Evolutionary conservation across 2,329 filamentous ascomycete species (phyloP).

Genomic region (Neospermospora avenae): DNA sequence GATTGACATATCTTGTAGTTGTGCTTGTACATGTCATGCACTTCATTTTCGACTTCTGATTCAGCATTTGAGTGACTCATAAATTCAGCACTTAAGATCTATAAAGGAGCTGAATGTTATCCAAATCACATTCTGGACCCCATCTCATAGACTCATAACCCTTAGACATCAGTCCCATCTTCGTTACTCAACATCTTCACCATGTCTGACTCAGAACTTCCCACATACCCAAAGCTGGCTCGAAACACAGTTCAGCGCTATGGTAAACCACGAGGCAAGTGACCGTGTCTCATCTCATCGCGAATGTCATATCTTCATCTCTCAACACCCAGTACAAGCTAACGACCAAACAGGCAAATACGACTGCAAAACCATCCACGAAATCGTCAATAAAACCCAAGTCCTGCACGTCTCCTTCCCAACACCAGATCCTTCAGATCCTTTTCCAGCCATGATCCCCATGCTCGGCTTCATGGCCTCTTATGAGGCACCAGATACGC

Average conservation of each 20-base stretch:
- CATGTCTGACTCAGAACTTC: slow-evolving; percentile 14
- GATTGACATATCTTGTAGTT: neutral
- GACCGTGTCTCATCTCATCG: neutral
- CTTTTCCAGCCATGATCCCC: slow-evolving; percentile 55
- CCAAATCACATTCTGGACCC: neutral
- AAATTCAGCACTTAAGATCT: neutral
- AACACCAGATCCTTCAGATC: slow-evolving; percentile 49
- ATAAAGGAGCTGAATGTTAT: neutral
- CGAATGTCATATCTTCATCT: neutral
- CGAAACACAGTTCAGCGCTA: slow-evolving; percentile 30
- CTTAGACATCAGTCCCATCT: neutral
- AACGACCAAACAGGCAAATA: slow-evolving; percentile 56
- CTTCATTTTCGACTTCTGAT: neutral
- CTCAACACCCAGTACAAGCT: neutral
- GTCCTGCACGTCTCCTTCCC: slow-evolving; percentile 80
- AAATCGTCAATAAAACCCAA: slow-evolving; percentile 69
- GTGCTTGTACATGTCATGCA: neutral
- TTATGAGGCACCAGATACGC: slow-evolving; percentile 58
- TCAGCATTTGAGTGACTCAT: neutral
- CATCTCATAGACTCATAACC: neutral
- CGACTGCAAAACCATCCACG: slow-evolving; percentile 68
- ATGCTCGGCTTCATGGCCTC: slow-evolving; percentile 80
- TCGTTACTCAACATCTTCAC: neutral
- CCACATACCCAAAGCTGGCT: slow-evolving; percentile 24
- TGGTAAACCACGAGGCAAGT: slow-evolving; percentile 24